Base-by-base conservation (phyloP, 148 eudicot genomes). In the Chenopodium suecicum region DNA sequence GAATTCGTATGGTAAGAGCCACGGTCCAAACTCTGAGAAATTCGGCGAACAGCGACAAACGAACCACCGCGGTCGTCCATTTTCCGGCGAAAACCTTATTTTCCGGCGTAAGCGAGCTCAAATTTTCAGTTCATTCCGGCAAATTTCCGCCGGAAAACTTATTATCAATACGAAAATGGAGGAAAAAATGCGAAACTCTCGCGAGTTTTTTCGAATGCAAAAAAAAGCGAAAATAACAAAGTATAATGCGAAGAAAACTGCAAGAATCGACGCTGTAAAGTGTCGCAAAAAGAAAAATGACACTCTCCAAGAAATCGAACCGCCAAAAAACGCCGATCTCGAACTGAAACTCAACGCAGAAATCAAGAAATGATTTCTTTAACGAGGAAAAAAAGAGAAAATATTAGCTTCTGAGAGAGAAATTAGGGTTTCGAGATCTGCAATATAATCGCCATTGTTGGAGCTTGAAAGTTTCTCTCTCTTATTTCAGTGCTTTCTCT, bases 1-100 rank as follows among this genome's bases (percentile, higher is more conserved):
- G 99, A 92, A 86, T 90, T 85, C 3, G 99, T 86, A 88, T 91
- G 94, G 82, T 91, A 95, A 78, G 94, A 86, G 50, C 92, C 87
- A 76, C 94, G 90, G 75, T 92, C 94, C 68, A 91, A 86, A 0
- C 94, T 90, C 73, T 88, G 98, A 29, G 98, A 91, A 80, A 92
- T 88, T 84, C 98, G 88, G 79, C 98, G 86, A 17, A 96, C 99
- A 16, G 99, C 99, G 20, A 96, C 99, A 46, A 96, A 96, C 32
- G 99, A 96, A 80, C 92, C 94, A 79, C 97, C 94, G 73, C 97
- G 90, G 78, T 92, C 99, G 47, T 90, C 97, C 99, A 94, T 96
- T 81, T 74, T 77, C 52, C 68, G 68, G 77, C 76, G 47, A 37
- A 50, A 75, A 47, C 19, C 44, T 37, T 41, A 41, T 41, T 41